phyloP scores from a whole-genome alignment of 805 yeast genomes.

The Sugiyamaella marilandica region DNA sequence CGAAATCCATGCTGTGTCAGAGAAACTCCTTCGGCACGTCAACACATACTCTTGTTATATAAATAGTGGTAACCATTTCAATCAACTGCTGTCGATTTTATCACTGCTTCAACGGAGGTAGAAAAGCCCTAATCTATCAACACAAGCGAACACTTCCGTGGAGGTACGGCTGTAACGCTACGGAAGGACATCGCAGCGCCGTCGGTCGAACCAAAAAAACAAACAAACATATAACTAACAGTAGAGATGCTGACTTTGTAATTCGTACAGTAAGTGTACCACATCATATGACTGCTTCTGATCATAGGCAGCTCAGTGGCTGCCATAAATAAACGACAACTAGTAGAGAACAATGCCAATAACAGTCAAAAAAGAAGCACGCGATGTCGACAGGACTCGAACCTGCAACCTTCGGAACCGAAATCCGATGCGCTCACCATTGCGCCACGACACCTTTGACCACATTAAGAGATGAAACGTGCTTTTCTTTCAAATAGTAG shows the following conservation, averaged over 20 bases:
- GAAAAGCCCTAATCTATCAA: too few relatives aligned
- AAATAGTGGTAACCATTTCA: neutral
- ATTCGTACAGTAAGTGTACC: too few relatives aligned
- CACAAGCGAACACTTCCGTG: too few relatives aligned
- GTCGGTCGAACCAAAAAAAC: too few relatives aligned
- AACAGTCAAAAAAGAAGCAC: slow-evolving; percentile 8
- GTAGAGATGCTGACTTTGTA: too few relatives aligned
- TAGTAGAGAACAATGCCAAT: neutral
- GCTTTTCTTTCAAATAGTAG: neutral
- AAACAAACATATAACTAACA: too few relatives aligned
- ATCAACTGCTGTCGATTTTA: neutral
- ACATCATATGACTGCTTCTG: too few relatives aligned
- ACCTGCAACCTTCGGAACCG: slow-evolving; percentile 33
- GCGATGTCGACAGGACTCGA: slow-evolving; percentile 33
- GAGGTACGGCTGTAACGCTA: too few relatives aligned
- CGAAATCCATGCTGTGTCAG: slow-evolving; percentile 67
- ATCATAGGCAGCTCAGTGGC: too few relatives aligned
- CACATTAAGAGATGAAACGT: neutral
- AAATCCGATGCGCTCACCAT: slow-evolving; percentile 32
- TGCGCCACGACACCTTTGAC: slow-evolving; percentile 26
- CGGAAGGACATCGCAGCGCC: too few relatives aligned
- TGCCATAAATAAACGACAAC: too few relatives aligned
- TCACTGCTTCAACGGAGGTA: too few relatives aligned
- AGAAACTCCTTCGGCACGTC: neutral
- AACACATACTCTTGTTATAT: neutral